Evolutionary conservation across 179 eudicot species (phyloP).

Genomic region (Beta macrorhiza): DNA sequence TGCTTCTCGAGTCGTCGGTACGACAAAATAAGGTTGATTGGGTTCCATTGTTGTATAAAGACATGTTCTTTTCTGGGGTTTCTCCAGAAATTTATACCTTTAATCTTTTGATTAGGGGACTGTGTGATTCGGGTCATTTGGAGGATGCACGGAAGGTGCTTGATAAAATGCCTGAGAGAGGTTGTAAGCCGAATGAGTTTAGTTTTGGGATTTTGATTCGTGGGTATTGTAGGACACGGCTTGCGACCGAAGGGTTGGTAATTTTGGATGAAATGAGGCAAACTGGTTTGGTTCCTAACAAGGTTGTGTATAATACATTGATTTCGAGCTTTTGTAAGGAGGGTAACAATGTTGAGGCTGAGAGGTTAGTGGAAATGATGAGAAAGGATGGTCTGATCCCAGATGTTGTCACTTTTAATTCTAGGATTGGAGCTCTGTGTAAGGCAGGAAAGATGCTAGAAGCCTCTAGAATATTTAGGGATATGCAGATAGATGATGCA

Average conservation of each 20-base stretch:
- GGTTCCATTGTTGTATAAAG: conserved; percentile 64
- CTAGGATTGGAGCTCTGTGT: conserved; percentile 81
- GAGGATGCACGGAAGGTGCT: conserved; percentile 74
- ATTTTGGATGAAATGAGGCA: conserved; percentile 54
- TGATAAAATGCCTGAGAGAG: conserved; percentile 76
- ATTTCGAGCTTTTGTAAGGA: conserved; percentile 72
- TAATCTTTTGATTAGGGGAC: conserved; percentile 62
- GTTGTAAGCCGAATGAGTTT: conserved; percentile 69
- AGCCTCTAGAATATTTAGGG: conserved; percentile 85
- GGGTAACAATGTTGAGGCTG: conserved; percentile 70
- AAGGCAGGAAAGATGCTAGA: conserved; percentile 69
- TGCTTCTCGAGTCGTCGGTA: conserved; percentile 51
- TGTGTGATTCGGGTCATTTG: conserved; percentile 63
- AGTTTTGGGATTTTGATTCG: conserved; percentile 80
- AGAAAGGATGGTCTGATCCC: conserved; percentile 67
- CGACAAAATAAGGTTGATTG: conserved; percentile 26
- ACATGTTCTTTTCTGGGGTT: conserved; percentile 61
- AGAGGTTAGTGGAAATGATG: conserved; percentile 77
- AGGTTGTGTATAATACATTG: conserved; percentile 74
- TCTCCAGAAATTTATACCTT: conserved; percentile 65
- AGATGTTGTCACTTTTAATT: conserved; percentile 82
- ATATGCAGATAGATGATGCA: conserved; percentile 77
- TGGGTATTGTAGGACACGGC: conserved; percentile 67
- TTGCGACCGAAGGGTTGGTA: conserved; percentile 44
- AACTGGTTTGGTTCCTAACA: conserved; percentile 46